Evolutionary conservation across 1,284 basidiomycete species (phyloP), one percentile per base, ranked within the genome.

Genomic region (Cutaneotrichosporon sp.): DNA sequence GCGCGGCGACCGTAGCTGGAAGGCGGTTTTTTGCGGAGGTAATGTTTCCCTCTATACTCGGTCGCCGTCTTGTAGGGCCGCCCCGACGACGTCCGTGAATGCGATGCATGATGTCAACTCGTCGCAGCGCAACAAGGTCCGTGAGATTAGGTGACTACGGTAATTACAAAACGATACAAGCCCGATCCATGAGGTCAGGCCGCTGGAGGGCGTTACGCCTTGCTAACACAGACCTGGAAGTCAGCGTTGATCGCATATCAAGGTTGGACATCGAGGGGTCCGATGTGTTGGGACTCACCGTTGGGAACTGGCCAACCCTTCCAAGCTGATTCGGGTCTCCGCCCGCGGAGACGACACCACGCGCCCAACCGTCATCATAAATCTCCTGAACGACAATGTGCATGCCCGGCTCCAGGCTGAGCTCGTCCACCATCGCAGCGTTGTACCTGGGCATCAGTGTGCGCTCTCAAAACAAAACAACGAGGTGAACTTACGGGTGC

Each of bases 341-440:
- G 6, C 62, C 65, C 5, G 45, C n/a, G 39, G 51, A 19, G 43
- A 49, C 25, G 43, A 67, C 61, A 9, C 67, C 72, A 1, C 67
- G 70, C 1, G 66, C 74, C 72, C 73, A 75, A 2, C 69, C 70
- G 56, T 75, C 73, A 51, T 75, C 72, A 54, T 69, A 75, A 27
- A 73, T 52, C 29, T 70, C 60, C 35, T 66, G 45, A 14, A 74
- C 68, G 3, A 54, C 51, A 12, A 75, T 46, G 42, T 61, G 65
- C 72, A 75, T 73, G 7, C 72, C 73, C 4, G 72, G 72, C 32
- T 56, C 39, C 22, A 75, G 57, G 25, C 69, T 68, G 17, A 75
- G 60, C 53, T 75, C 73, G 51, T 75, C 73, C n/a, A 65, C 64
- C 22, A 74, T 55, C 9, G 67, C 48, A 2, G 71, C 70, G 32